Evolutionary conservation across 306 rosid species (phyloP).

Genomic region (Medicago arabica): DNA sequence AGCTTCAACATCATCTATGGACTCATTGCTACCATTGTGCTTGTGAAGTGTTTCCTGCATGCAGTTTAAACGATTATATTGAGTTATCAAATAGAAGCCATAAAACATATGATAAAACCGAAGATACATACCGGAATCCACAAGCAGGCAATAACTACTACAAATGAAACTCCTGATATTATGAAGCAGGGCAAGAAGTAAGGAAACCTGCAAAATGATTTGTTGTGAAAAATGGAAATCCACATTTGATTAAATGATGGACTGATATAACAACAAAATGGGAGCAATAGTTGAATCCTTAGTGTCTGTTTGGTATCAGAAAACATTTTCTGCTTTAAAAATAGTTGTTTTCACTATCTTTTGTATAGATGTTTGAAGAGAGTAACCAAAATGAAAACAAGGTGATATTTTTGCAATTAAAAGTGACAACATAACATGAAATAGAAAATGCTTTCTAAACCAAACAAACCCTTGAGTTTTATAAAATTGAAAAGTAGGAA

Average conservation of each 20-base stretch:
- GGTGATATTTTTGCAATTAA: neutral
- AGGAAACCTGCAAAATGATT: slow-evolving; percentile 49
- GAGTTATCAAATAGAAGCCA: neutral
- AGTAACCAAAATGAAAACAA: neutral
- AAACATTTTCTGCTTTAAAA: too few relatives aligned
- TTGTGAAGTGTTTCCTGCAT: slow-evolving; percentile 85
- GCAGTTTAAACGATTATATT: neutral
- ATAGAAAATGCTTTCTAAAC: neutral
- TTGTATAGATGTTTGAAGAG: neutral
- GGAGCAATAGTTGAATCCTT: neutral
- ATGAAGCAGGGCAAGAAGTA: slow-evolving; percentile 50
- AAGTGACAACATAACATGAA: neutral
- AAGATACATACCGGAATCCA: slow-evolving; percentile 57
- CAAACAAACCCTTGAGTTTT: neutral
- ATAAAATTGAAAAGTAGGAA: neutral
- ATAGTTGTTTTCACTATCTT: neutral
- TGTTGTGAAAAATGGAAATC: neutral
- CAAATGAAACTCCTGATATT: slow-evolving; percentile 42
- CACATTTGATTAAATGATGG: neutral
- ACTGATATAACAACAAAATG: neutral
- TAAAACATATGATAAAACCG: neutral
- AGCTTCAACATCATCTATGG: slow-evolving; percentile 47
- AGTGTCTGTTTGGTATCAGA: too few relatives aligned
- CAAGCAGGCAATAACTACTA: slow-evolving; percentile 42
- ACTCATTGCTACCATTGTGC: slow-evolving; percentile 43